Percentiles rank a stretch among this genome's conserved stretches.
These are phyloP conservation scores for Stachybotrys elegans DNA, from an alignment of 2,329 filamentous ascomycete genomes.

Conservation along the genomic window DNA sequence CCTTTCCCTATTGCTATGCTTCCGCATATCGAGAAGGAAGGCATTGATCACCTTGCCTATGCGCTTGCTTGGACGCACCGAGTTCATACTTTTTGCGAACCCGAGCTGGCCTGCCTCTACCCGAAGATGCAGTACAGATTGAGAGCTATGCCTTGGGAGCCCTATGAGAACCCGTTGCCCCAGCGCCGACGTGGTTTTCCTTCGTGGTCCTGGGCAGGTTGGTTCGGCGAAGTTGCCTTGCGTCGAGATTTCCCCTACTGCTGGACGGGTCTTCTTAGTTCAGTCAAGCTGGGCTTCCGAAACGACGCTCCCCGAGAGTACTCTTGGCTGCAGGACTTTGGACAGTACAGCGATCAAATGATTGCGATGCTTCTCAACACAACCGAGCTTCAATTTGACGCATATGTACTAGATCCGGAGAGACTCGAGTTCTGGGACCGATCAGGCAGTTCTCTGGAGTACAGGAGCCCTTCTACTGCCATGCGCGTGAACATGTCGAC, in stretches of 20 bases:
- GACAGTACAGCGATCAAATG: neutral
- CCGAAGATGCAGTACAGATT: neutral
- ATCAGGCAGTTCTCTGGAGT: too few species aligned
- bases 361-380: neutral
- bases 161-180: neutral
- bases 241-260: neutral
- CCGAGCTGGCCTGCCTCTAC: too few species aligned
- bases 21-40: neutral
- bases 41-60: constrained; percentile 1
- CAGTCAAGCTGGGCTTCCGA: neutral
- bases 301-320: neutral
- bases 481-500: neutral
- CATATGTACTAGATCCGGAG: neutral
- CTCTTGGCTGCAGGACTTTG: neutral
- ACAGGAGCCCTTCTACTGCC: too few species aligned
- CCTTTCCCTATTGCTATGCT: neutral
- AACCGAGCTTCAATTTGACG: neutral
- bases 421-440: constrained; percentile 1
- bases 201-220: constrained; percentile 3
- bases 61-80: constrained; percentile 1
- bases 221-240: neutral
- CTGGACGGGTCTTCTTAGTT: neutral
- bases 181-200: neutral
- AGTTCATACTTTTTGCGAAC: neutral
- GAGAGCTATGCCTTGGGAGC: neutral